Base-by-base conservation (phyloP, 1,139 yeast species). In the Zygosaccharomyces sapae region DNA sequence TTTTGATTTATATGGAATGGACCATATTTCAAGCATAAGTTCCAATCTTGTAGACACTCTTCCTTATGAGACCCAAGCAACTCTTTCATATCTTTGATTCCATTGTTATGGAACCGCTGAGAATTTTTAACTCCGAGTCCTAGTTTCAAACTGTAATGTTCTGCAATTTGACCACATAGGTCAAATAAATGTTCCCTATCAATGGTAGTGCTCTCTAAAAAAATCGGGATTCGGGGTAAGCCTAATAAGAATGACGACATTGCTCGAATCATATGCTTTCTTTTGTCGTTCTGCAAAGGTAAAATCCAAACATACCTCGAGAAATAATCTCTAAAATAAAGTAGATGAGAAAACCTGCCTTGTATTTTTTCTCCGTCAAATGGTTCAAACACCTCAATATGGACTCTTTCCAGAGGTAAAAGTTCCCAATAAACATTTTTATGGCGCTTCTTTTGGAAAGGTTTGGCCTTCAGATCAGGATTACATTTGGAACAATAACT, bases 401-500 rank as follows among this genome's bases (percentile, higher is more conserved):
- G 66, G 5, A 64, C 48, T 41, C 67, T 50, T 36, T 65, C 69
- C 18, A 63, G 48, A 1, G 67, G 65, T 41, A 61, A 29, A 22
- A 59, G 25, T n/a, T 52, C 46, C 13, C 53, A 52, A 43, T 55
- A 53, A 5, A 57, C 47, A 46, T 60, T 55, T 8, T 51, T 43
- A 43, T 52, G 56, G 27, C 52, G 53, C 27, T 33, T 45, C 40
- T 55, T 58, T 35, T 50, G 51, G 9, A 53, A 31, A 10, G 55
- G 53, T 8, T 40, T 46, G 4, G 55, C 29, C 6, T 43, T 42
- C 16, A 43, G 47, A 4, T 53, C 52, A 13, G 58, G 51, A 45
- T 60, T 64, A 43, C 68, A 65, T 6, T 48, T 45, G 1, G 65
- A 58, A 49, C 69, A 66, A 44, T 52, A 60, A 31, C 57, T 52